These are phyloP conservation scores for Plantago elongata DNA, from an alignment of 257 asterid species.

Conservation along the genomic window DNA sequence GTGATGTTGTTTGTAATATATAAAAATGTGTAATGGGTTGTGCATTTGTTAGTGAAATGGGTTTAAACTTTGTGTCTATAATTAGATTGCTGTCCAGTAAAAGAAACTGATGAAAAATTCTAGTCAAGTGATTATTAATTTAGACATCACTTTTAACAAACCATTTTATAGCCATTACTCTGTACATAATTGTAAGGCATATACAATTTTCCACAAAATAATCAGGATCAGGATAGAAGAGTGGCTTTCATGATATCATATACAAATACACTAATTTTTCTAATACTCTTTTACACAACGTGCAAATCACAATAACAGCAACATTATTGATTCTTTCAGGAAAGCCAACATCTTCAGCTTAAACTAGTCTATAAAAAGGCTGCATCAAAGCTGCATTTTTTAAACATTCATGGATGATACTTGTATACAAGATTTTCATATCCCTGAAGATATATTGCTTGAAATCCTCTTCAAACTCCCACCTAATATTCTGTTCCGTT, in stretches of 20 bases:
- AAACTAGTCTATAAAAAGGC: background rate
- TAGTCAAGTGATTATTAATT: conserved; percentile 13
- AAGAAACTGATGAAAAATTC: background rate
- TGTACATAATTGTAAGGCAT: too few species aligned
- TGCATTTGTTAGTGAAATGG: background rate
- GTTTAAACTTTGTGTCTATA: background rate
- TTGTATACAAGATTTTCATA: conserved; percentile 2
- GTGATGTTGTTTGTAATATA: too few species aligned
- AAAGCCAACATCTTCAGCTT: background rate
- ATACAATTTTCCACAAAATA: background rate
- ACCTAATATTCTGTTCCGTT: conserved; percentile 18
- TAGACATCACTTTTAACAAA: conserved; percentile 7
- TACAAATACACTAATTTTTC: background rate
- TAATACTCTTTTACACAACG: background rate
- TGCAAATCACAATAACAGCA: conserved; percentile 13
- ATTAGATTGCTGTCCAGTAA: background rate
- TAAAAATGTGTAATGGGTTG: too few species aligned
- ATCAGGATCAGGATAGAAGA: conserved; percentile 1
- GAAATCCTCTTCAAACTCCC: conserved; percentile 29
- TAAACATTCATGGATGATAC: background rate
- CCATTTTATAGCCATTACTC: background rate
- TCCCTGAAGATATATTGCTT: conserved; percentile 20
- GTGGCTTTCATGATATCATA: conserved; percentile 11
- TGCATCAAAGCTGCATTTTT: background rate
- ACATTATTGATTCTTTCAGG: background rate